phyloP scores from a whole-genome alignment of 2,329 filamentous ascomycete genomes.

The Colletotrichum australisinense region DNA sequence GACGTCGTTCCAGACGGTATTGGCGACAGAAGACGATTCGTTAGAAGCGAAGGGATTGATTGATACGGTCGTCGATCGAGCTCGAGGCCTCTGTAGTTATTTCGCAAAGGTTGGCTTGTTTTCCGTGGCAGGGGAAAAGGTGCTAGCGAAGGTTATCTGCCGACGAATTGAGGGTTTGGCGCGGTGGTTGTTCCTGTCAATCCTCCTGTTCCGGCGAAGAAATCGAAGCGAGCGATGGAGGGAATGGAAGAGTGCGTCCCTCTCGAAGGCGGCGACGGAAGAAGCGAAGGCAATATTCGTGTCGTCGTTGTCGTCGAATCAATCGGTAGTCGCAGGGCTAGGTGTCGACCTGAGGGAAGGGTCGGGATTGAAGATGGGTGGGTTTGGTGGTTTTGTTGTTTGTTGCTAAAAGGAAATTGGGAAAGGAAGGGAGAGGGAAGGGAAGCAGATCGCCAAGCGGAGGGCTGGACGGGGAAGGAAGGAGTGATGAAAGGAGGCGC shows the following conservation, averaged over 20 bases:
- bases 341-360: background rate
- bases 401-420: conserved; percentile 17
- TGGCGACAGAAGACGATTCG: background rate
- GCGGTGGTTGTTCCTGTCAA: conserved; percentile 3
- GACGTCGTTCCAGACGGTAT: conserved; percentile 29
- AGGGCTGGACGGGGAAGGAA: conserved; percentile 26
- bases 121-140: conserved; percentile 25
- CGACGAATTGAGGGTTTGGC: conserved; percentile 14
- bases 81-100: background rate
- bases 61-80: conserved; percentile 13
- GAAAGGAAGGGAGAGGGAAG: conserved; percentile 26
- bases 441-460: conserved; percentile 29
- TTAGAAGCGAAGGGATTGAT: background rate
- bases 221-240: conserved; percentile 18
- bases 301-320: conserved; percentile 18
- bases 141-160: conserved; percentile 34
- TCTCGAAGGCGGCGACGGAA: conserved; percentile 21
- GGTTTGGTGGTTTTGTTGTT: conserved; percentile 31
- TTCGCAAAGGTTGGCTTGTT: conserved; percentile 17
- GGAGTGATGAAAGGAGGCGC: conserved; percentile 33
- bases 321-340: background rate
- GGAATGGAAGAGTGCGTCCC: conserved; percentile 13
- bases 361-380: background rate
- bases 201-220: background rate
- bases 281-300: conserved; percentile 11